Base-by-base conservation (phyloP, 192 early-diverging fungal genomes). In the Neocallimastix lanati region DNA sequence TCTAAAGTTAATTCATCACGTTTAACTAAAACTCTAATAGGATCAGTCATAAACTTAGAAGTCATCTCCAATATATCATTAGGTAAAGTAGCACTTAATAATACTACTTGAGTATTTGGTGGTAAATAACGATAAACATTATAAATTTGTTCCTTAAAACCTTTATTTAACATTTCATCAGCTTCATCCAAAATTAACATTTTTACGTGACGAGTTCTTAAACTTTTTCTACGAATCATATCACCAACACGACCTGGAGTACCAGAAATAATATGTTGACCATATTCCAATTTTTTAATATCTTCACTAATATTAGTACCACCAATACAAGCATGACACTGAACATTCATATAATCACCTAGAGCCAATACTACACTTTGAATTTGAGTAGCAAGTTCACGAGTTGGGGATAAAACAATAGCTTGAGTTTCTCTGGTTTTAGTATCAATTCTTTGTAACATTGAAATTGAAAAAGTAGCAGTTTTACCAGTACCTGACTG, bases 401-500 rank as follows among this genome's bases (percentile, higher is more conserved):
- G 92, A 3, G 97, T 98, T 13, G 97, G 97, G 28, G 94, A 93
- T 35, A 98, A 85, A 37, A 98, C 93, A 40, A 98, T 88, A 13
- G 94, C 96, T 83, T 99, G 97, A 0, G 93, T 94, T 82, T 98
- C 96, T 79, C 94, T 88, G 16, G 93, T 80, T 15, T 90, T 88
- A 15, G 95, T 96, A 79, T 96, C 94, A 83, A 98, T 96, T 21
- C 86, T 86, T 84, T 98, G 96, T 36, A 98, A 87, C 50, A 92
- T 93, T 15, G 94, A 94, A 80, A 98, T 98, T 3, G 94, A 95
- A 86, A 98, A 96, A 0, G 97, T 97, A 40, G 95, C 97, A 0
- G 97, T 98, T 84, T 98, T 98, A 85, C 97, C 97, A 80, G 97
- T 98, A 82, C 97, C 97, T 50, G 97, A 97, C 88, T 98, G 96